phyloP scores from a whole-genome alignment of 768 basidiomycete species.

The Leccinum rimulosum region DNA sequence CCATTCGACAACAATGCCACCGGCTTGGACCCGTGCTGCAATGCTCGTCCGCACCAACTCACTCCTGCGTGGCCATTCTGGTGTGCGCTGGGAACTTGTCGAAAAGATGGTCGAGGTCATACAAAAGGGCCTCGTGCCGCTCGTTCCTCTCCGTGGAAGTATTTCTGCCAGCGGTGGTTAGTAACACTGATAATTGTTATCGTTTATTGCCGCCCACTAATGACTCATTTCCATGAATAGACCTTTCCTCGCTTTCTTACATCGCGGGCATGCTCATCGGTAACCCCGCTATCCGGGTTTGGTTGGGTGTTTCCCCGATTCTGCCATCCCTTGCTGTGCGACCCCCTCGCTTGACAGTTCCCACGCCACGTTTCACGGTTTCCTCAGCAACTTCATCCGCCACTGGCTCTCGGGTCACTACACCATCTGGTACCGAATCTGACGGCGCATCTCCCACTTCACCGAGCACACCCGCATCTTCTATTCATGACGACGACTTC shows the following conservation, averaged over 20 bases:
- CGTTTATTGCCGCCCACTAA: slow-evolving; percentile 3
- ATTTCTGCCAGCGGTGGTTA: slow-evolving; percentile 81
- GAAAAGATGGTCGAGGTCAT: slow-evolving; percentile 76
- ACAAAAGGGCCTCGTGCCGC: slow-evolving; percentile 66
- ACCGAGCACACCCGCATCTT: slow-evolving; percentile 37
- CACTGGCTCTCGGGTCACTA: slow-evolving; percentile 16
- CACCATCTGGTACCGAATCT: slow-evolving; percentile 14
- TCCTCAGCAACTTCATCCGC: slow-evolving; percentile 1
- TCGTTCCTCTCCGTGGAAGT: slow-evolving; percentile 81
- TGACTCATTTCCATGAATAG: slow-evolving; percentile 32
- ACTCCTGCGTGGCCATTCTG: slow-evolving; percentile 85
- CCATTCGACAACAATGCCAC: slow-evolving; percentile 72
- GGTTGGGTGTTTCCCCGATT: slow-evolving; percentile 38
- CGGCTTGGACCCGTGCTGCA: slow-evolving; percentile 84
- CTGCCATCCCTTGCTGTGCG: slow-evolving; percentile 3
- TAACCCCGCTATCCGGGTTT: slow-evolving; percentile 76
- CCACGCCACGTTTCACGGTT: slow-evolving; percentile 13
- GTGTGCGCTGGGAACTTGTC: slow-evolving; percentile 77
- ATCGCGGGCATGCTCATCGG: slow-evolving; percentile 79
- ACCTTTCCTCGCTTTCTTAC: slow-evolving; percentile 79
- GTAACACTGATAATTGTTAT: slow-evolving; percentile 4
- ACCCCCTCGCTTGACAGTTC: slow-evolving; percentile 11
- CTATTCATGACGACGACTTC: slow-evolving; percentile 25
- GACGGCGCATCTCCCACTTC: slow-evolving; percentile 47
- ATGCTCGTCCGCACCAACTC: slow-evolving; percentile 88